Conservation (phyloP, 768 basidiomycete species). For the Lactarius vividus region DNA sequence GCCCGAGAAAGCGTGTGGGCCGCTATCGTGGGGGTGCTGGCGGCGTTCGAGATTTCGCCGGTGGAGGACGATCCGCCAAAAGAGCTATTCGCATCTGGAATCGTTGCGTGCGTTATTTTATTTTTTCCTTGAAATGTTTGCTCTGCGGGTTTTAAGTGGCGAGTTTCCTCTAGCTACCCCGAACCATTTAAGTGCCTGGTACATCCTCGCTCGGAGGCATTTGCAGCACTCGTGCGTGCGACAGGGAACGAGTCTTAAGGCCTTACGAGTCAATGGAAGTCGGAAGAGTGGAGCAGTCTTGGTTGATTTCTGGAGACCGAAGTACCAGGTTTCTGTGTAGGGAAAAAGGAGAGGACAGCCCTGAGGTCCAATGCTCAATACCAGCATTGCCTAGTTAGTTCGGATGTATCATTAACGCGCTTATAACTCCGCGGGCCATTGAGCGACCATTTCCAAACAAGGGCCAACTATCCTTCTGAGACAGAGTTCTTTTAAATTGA, state of each 20-base stretch:
- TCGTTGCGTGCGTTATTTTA: not conserved
- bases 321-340: not conserved
- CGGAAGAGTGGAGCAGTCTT: not conserved
- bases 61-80: not conserved
- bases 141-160: not conserved
- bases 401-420: not conserved
- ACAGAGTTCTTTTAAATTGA: not conserved
- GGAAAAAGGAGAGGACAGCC: not conserved
- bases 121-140: not conserved
- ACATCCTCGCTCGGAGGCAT: constrained; percentile 1
- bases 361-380: not conserved
- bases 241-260: not conserved
- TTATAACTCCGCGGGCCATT: not conserved
- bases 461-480: not conserved
- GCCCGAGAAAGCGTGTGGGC: constrained; percentile 1
- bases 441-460: not conserved
- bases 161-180: not conserved
- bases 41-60: not conserved
- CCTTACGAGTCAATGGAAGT: not conserved
- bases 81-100: not conserved
- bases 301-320: not conserved
- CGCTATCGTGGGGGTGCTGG: not conserved
- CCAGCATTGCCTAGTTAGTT: not conserved
- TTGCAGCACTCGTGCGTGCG: not conserved
- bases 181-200: not conserved